Conservation (phyloP, 2,329 filamentous ascomycete genomes). For the Cladophialophora chaetospira region DNA sequence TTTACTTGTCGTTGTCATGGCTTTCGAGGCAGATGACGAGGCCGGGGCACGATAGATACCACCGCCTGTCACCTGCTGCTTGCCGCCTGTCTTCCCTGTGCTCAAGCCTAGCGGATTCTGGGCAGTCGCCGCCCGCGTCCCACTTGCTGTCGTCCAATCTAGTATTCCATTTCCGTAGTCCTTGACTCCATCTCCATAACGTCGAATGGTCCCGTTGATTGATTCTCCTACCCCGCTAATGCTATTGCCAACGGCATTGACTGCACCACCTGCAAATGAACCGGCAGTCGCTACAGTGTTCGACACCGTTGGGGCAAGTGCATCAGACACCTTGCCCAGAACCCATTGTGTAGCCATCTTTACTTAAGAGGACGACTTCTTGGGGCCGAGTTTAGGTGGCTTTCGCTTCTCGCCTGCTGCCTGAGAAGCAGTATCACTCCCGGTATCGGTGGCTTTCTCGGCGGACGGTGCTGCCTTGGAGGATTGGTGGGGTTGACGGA, state of each 20-base stretch:
- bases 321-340: conserved; percentile 31
- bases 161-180: conserved; percentile 36
- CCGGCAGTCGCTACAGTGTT: conserved; percentile 30
- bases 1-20: conserved; percentile 29
- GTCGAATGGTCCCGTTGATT: conserved; percentile 29
- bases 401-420: conserved; percentile 27
- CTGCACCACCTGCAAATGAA: conserved; percentile 30
- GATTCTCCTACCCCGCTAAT: conserved; percentile 35
- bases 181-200: conserved; percentile 33
- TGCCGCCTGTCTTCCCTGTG: conserved; percentile 27
- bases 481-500: conserved; percentile 20
- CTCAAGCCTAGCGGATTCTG: conserved; percentile 35
- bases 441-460: conserved; percentile 2
- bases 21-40: conserved; percentile 34
- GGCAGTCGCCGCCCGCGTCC: conserved; percentile 30
- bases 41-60: conserved; percentile 25
- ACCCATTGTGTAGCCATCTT: conserved; percentile 35
- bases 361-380: conserved; percentile 20
- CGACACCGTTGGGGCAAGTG: conserved; percentile 30
- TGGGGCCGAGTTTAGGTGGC: conserved; percentile 33
- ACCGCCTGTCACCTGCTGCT: conserved; percentile 28
- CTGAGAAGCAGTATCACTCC: conserved; percentile 23
- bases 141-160: conserved; percentile 35
- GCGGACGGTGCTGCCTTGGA: conserved; percentile 1
- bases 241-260: conserved; percentile 31